Evolutionary conservation across 192 early-diverging fungal genomes (phyloP), one percentile per base, ranked within the genome.

Genomic region (Coemansia sp.): DNA sequence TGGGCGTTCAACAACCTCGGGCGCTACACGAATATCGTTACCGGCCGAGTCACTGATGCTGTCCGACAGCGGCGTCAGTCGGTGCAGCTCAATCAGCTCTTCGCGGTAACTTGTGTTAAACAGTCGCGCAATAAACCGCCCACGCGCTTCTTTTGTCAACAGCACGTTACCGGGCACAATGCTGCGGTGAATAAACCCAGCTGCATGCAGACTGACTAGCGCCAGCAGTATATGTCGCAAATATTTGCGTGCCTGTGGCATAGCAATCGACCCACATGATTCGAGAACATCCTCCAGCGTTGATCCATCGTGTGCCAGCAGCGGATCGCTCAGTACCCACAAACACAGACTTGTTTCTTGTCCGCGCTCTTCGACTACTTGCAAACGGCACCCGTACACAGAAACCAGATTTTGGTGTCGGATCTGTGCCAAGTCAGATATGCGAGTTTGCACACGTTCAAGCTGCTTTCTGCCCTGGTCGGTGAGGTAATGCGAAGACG

Each of bases 161-260:
- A 80, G 62, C 12, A 76, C 62, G 47, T 70, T 80, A 11, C 54
- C 24, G 3, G 63, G 54, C 59, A 64, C 58, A 5, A 80, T 61
- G 83, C 80, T 79, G 70, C 86, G 86, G 68, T 88, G 88, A 10
- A 88, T 76, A 61, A 90, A 85, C 14, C 87, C 88, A 9, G 85
- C 86, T 1, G 84, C 54, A 48, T 92, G 90, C 25, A 92, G 58
- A 61, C 85, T 81, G 14, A 85, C 79, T 7, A 92, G 68, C 1
- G 83, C 84, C 62, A 84, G 77, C 15, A 92, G 66, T 0, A 92
- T 80, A 10, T 92, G 89, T 11, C 83, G 84, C 70, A 89, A 69
- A 39, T 92, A 92, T 23, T 79, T 81, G 45, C 86, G 71, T 1
- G 85, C 77, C 50, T 86, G 80, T 11, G 75, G 56, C 29, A 86